phyloP scores from a whole-genome alignment of 2,329 filamentous ascomycete genomes.

The Colletotrichum siamense region DNA sequence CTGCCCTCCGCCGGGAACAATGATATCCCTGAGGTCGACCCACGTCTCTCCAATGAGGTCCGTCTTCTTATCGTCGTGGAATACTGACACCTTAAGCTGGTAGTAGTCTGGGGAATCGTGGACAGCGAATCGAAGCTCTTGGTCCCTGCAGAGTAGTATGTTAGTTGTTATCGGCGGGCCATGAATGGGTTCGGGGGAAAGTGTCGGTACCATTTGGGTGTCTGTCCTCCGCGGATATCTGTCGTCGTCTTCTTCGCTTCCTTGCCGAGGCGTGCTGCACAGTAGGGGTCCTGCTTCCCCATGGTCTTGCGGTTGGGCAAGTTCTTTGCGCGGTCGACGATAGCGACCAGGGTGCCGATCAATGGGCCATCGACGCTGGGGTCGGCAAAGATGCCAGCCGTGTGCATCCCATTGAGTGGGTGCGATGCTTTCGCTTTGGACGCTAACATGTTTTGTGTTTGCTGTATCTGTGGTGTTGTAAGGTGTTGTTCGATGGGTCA shows the following conservation, averaged over 20 bases:
- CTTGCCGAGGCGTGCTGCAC: constrained; percentile 90
- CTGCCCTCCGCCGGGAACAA: constrained; percentile 88
- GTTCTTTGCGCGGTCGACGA: constrained; percentile 96
- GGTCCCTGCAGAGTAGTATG: constrained; percentile 70
- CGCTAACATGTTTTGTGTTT: constrained; percentile 36
- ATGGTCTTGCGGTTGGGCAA: constrained; percentile 96
- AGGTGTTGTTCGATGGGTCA: background rate
- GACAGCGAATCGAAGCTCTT: constrained; percentile 94
- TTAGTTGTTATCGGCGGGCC: background rate
- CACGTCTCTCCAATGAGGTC: constrained; percentile 95
- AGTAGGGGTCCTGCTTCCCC: constrained; percentile 98
- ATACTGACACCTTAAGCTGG: constrained; percentile 92
- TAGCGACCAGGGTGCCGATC: constrained; percentile 90
- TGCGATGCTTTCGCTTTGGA: constrained; percentile 57
- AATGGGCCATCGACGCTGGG: constrained; percentile 91
- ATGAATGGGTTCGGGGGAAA: background rate
- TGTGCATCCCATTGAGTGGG: constrained; percentile 72
- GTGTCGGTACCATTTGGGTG: constrained; percentile 81
- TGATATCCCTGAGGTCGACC: constrained; percentile 81
- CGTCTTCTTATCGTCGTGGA: constrained; percentile 98
- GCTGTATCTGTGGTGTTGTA: background rate
- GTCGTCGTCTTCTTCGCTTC: constrained; percentile 97
- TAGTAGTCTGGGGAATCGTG: constrained; percentile 97
- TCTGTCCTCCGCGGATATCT: constrained; percentile 92
- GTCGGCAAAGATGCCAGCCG: constrained; percentile 92